These are phyloP conservation scores for Mycosphaerella sp. DNA, from an alignment of 2,329 filamentous ascomycete genomes.

Conservation along the genomic window DNA sequence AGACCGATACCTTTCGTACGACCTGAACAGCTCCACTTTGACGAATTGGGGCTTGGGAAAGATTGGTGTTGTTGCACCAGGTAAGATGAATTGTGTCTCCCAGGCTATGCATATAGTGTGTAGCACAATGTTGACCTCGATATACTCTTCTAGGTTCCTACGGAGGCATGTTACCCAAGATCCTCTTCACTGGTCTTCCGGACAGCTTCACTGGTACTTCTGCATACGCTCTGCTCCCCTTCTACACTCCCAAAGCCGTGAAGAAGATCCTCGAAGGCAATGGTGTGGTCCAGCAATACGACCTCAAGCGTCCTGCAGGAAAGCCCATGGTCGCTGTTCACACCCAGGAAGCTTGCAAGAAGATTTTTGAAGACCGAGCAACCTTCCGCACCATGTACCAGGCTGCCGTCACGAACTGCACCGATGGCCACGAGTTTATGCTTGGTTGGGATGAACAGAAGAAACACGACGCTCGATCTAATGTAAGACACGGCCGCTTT, in stretches of 20 bases:
- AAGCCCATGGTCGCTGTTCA: constrained; percentile 43
- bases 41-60: constrained; percentile 48
- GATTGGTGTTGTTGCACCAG: constrained; percentile 39
- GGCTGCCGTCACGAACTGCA: constrained; percentile 30
- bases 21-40: constrained; percentile 45
- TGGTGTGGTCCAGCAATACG: constrained; percentile 42
- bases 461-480: constrained; percentile 38
- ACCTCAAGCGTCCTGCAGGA: constrained; percentile 33
- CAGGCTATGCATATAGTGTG: too few relatives aligned
- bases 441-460: constrained; percentile 42
- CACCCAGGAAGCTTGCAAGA: constrained; percentile 46
- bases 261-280: constrained; percentile 45
- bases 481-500: not conserved
- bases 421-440: constrained; percentile 44
- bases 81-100: not conserved
- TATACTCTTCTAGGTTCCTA: constrained; percentile 3
- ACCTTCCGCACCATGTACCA: constrained; percentile 44
- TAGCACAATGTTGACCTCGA: not conserved
- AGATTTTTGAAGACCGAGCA: constrained; percentile 45
- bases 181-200: constrained; percentile 45
- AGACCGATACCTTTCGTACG: constrained; percentile 44
- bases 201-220: constrained; percentile 46
- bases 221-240: constrained; percentile 44
- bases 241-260: constrained; percentile 47
- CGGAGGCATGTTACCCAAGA: constrained; percentile 38